Conservation (phyloP, 2,329 filamentous ascomycete species). For the Alternaria dauci region DNA sequence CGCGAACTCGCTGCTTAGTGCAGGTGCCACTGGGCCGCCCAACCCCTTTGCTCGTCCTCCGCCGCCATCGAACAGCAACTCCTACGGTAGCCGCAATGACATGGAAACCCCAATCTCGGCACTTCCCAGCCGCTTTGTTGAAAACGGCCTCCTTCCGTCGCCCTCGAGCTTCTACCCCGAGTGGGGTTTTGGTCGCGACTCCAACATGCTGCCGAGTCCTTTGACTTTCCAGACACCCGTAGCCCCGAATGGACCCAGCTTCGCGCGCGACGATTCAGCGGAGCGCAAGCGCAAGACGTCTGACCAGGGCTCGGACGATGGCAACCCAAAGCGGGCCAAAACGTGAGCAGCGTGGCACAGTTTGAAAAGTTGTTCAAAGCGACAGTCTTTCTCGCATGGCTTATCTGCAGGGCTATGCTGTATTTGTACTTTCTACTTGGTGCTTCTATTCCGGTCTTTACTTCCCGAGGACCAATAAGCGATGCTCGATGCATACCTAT, state of each 20-base stretch:
- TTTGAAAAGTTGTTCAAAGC: neutral
- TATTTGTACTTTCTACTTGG: slow-evolving; percentile 22
- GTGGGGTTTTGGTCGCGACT: slow-evolving; percentile 81
- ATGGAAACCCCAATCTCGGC: slow-evolving; percentile 90
- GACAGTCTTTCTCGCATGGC: slow-evolving; percentile 2
- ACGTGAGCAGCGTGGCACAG: slow-evolving; percentile 27
- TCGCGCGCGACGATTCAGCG: slow-evolving; percentile 53
- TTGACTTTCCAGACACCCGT: slow-evolving; percentile 89
- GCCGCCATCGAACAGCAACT: slow-evolving; percentile 69
- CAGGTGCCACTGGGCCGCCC: slow-evolving; percentile 88
- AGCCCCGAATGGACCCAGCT: slow-evolving; percentile 54
- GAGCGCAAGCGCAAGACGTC: slow-evolving; percentile 54
- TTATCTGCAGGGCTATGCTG: neutral
- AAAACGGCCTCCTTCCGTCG: slow-evolving; percentile 85
- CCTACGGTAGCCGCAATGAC: slow-evolving; percentile 49
- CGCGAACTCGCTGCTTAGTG: slow-evolving; percentile 83
- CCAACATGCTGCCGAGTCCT: slow-evolving; percentile 89
- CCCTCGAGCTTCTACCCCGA: slow-evolving; percentile 93
- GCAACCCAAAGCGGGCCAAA: slow-evolving; percentile 50
- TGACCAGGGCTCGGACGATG: slow-evolving; percentile 50
- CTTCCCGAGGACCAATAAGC: slow-evolving; percentile 9
- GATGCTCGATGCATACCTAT: slow-evolving; percentile 20
- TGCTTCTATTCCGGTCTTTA: slow-evolving; percentile 11
- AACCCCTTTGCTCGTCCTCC: slow-evolving; percentile 94
- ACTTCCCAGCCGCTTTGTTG: slow-evolving; percentile 88